Conservation (phyloP, 1,139 yeast species). For the Pichia sp. region DNA sequence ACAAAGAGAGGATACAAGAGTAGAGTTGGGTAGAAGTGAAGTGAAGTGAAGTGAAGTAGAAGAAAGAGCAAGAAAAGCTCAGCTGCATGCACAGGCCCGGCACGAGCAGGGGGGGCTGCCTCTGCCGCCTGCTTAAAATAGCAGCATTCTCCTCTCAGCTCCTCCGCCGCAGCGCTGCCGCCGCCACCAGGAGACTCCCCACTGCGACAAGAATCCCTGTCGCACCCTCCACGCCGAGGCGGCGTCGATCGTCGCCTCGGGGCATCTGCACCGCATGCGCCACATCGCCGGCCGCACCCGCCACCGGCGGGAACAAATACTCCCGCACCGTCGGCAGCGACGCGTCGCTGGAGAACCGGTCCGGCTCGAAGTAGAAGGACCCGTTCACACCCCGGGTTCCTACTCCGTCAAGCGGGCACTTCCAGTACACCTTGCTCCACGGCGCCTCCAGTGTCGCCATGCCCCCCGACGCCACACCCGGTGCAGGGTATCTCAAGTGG, state of each 20-base stretch:
- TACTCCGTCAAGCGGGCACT: slow-evolving; percentile 19
- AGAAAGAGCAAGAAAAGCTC: no score
- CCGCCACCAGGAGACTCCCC: not conserved
- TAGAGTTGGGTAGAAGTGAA: no score
- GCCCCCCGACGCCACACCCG: slow-evolving; percentile 12
- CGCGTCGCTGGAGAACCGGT: not conserved
- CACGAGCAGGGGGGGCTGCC: no score
- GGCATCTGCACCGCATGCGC: not conserved
- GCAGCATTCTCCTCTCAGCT: no score
- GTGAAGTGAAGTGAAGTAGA: no score
- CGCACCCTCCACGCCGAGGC: not conserved
- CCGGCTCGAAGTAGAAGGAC: not conserved
- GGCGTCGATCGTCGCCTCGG: slow-evolving; percentile 5
- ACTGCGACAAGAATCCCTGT: slow-evolving; percentile 3
- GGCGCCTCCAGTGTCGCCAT: slow-evolving; percentile 16
- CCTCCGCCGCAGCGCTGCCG: slow-evolving; percentile 1
- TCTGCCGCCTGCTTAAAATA: not conserved
- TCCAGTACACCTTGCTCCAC: slow-evolving; percentile 29
- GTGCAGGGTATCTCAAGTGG: slow-evolving; percentile 31
- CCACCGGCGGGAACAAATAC: not conserved
- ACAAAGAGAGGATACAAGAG: no score
- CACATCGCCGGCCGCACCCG: no score
- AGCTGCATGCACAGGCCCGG: no score
- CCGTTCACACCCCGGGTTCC: not conserved
- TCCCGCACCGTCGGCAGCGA: not conserved